Base-by-base conservation (phyloP, 805 yeast genomes). In the Ogataea glucozyma region DNA sequence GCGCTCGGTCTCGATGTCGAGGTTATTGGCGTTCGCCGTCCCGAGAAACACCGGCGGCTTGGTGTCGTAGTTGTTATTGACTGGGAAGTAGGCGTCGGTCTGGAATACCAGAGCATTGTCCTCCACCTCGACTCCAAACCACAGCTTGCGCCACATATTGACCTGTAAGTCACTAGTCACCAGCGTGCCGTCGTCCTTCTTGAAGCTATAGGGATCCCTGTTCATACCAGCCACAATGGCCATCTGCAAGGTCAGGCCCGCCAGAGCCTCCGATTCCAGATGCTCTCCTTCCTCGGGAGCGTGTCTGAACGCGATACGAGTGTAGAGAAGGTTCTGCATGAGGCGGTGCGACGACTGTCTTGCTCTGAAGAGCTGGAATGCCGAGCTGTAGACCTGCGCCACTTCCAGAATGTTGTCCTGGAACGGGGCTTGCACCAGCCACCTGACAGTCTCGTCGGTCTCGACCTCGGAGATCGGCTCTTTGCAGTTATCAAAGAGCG, bases 131-230 rank as follows among this genome's bases (percentile, higher is more conserved):
- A 78, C 57, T 16, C 69, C 71, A 57, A 62, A 71, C 86, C 86
- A 81, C 1, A 78, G 66, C 51, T 81, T 81, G 47, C 86, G 65
- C 72, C 82, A 70, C 6, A 79, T 59, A 48, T 78, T 78, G 41
- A 71, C 63, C 40, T 66, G 62, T 36, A 59, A 58, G 31, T 65
- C 71, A 20, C 66, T 61, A 8, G 39, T 47, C 2, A 17, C 17
- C 23, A 50, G 40, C 53, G 44, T 60, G n/a, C n/a, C n/a, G n/a
- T n/a, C n/a, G n/a, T n/a, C n/a, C 27, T 29, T 19, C 30, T 54
- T 64, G 6, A 49, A 44, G 6, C 62, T 62, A 17, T 23, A 34
- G 0, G 80, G 76, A 38, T 76, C 83, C 37, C 77, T 58, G 48
- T 76, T 67, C 31, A 78, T 56, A 0, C 81, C 81, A 22, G 75